Base-by-base conservation (phyloP, 345 rosid genomes). In the Aegle marmelos region DNA sequence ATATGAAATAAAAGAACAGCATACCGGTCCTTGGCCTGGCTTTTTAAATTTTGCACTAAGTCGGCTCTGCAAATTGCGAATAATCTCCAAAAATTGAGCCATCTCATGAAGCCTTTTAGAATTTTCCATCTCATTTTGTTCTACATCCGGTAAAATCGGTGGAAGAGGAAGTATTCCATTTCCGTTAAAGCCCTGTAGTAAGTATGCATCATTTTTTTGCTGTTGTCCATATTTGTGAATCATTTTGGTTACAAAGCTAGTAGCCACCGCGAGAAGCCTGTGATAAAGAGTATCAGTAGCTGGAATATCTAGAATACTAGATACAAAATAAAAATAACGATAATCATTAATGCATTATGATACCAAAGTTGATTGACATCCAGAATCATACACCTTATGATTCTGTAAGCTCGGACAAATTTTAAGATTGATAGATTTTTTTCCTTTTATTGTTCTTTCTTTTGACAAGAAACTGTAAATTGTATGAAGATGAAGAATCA, bases 191-290 rank as follows among this genome's bases (percentile, higher is more conserved):
- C 86, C 85, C 65, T 82, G 84, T 53, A 84, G 74, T 69, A 73
- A 19, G 81, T 77, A 83, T 27, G 83, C 87, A 78, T 84, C 88
- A 79, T 79, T 85, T 83, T 88, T 88, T 73, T 84, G 89, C 86
- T 89, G 90, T 69, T 85, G 85, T 70, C 97, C 97, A 87, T 86
- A 91, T 58, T 83, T 87, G 67, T 87, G 91, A 82, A 96, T 92
- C 90, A 94, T 85, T 86, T 92, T 90, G 84, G 93, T 96, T 16
- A 95, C 88, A 80, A 96, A 93, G 82, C 88, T 78, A 75, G 98
- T 80, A 45, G 93, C 97, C 84, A 92, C 77, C 60, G 85, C 87
- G 72, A 96, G 97, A 83, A 96, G 91, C 93, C 99, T 96, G 87
- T 73, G 80, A 72, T 67, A 79, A 67, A 75, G 76, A 84, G 85